Base-by-base conservation (phyloP, 169 alveolate species). In the Eimeria maxima region DNA sequence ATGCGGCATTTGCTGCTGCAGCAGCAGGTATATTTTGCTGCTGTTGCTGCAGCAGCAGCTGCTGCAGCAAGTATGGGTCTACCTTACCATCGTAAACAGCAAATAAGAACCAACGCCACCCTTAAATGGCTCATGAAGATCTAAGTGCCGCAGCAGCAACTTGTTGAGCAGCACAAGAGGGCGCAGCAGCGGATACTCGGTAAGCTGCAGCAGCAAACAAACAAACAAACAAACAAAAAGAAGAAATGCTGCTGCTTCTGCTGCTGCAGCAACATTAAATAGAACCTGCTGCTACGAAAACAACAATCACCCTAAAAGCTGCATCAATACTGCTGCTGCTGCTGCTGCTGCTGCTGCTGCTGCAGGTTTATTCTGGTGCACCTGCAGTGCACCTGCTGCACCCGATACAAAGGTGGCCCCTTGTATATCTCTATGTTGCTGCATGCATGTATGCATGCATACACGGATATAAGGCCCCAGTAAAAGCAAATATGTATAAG, bases 51-150 rank as follows among this genome's bases (percentile, higher is more conserved):
- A 60, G 69, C 69, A 1, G 38, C 38, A 13, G 63, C n/a, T 16
- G n/a, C 69, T 4, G 69, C 69, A 60, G 69, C 69, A 60, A 29
- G 27, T 14, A 24, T 18, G 3, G 20, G 69, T 24, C n/a, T 14
- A 0, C 7, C 96, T 60, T 38, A 93, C 97, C 87, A 96, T 80
- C 24, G 95, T 92, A 53, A 97, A 97, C 65, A 96, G 96, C 27
- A 97, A 83, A 71, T 96, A 97, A 14, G 98, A 96, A 42, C 98
- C 98, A 69, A 97, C 95, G 24, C 98, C 98, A 18, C 98, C 98
- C 24, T 81, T 91, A 76, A 95, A 95, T 18, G 98, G 96, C 71
- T 97, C 97, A 69, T 95, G 96, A 10, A 96, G 67, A 22, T 71
- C 74, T 91, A 55, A 63, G 53, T 94, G 97, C 24, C 90, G 96